Conservation (phyloP, 768 basidiomycete species). For the Suillus spraguei region DNA sequence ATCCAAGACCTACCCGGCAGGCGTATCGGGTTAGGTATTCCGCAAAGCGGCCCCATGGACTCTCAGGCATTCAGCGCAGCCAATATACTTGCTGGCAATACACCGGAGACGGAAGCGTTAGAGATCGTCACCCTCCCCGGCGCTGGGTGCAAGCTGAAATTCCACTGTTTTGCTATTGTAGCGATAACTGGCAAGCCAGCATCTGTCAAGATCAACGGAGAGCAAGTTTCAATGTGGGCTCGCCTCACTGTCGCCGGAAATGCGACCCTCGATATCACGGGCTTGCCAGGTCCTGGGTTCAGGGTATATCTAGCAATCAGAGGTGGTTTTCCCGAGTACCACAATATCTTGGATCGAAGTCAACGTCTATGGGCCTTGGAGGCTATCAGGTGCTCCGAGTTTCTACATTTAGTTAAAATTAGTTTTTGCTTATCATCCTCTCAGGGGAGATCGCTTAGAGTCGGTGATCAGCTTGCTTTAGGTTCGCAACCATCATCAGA, state of each 20-base stretch:
- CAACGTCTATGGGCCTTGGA: slow-evolving; percentile 63
- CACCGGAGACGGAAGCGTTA: slow-evolving; percentile 49
- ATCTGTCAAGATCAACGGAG: slow-evolving; percentile 44
- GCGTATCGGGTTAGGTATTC: slow-evolving; percentile 56
- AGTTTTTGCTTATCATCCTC: slow-evolving; percentile 14
- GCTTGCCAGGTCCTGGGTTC: slow-evolving; percentile 41
- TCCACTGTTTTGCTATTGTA: slow-evolving; percentile 50
- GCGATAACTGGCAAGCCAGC: slow-evolving; percentile 57
- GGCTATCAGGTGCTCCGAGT: slow-evolving; percentile 51
- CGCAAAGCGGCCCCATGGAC: slow-evolving; percentile 69
- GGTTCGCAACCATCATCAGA: slow-evolving; percentile 29
- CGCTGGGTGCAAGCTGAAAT: slow-evolving; percentile 46
- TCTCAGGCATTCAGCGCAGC: slow-evolving; percentile 53
- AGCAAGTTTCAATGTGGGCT: slow-evolving; percentile 48
- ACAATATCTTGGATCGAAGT: slow-evolving; percentile 62
- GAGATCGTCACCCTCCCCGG: slow-evolving; percentile 55
- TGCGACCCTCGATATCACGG: slow-evolving; percentile 43
- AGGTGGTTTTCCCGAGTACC: slow-evolving; percentile 65
- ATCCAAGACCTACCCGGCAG: slow-evolving; percentile 64
- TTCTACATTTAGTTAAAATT: not conserved
- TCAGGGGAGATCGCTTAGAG: slow-evolving; percentile 52
- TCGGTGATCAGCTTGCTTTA: slow-evolving; percentile 54
- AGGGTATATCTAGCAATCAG: slow-evolving; percentile 57
- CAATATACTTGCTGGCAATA: slow-evolving; percentile 62
- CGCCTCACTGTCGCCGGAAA: slow-evolving; percentile 47